These are phyloP conservation scores for Nematocida homosporus DNA, from an alignment of 371 early-diverging fungal species.

Conservation along the genomic window DNA sequence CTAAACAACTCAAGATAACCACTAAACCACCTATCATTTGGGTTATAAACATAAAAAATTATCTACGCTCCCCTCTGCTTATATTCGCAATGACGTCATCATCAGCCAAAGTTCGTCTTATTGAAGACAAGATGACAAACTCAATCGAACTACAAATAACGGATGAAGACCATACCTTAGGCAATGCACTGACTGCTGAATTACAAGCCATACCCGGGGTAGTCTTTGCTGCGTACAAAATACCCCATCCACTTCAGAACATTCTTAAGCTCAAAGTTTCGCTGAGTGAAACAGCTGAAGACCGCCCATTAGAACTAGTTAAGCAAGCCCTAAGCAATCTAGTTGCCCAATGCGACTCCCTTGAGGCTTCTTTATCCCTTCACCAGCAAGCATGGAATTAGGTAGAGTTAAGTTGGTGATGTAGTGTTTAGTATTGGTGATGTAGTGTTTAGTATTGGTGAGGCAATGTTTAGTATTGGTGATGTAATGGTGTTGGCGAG, in stretches of 20 bases:
- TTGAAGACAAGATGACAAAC: conserved; percentile 82
- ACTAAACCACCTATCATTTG: too few species aligned
- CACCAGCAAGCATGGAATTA: too few species aligned
- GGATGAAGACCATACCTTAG: conserved; percentile 91
- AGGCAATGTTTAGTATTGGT: too few species aligned
- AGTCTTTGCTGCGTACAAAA: conserved; percentile 87
- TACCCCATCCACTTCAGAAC: conserved; percentile 89
- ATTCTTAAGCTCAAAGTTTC: conserved; percentile 50
- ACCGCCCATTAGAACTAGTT: conserved; percentile 31
- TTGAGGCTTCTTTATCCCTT: conserved; percentile 9
- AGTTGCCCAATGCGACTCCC: conserved; percentile 33
- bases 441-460: too few species aligned
- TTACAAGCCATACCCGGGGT: conserved; percentile 11
- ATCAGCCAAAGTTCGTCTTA: conserved; percentile 21
- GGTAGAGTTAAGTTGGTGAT: too few species aligned
- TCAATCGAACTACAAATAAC: conserved; percentile 82
- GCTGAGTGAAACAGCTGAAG: neutral
- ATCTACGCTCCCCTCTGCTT: too few species aligned
- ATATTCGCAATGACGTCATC: conserved; percentile 37
- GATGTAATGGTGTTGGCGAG: too few species aligned
- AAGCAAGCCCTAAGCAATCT: conserved; percentile 15
- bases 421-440: too few species aligned
- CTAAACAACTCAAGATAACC: too few species aligned
- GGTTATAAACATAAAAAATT: neutral
- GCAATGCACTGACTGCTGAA: conserved; percentile 73